These are phyloP conservation scores for Ehretia macrophylla DNA, from an alignment of 257 asterid species.

Conservation along the genomic window DNA sequence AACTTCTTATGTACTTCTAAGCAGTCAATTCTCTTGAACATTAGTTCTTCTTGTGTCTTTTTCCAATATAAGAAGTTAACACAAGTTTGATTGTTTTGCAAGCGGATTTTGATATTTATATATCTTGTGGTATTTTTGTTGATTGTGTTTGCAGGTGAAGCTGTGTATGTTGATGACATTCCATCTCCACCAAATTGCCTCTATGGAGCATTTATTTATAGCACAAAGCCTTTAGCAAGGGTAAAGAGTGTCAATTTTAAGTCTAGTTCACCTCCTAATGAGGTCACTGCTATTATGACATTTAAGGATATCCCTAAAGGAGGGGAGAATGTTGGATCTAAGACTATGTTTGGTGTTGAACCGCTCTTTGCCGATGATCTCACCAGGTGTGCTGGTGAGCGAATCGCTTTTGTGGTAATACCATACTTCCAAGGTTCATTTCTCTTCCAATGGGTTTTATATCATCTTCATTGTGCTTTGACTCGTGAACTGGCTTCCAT, in stretches of 20 bases:
- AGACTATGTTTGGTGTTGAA: slow-evolving; percentile 37
- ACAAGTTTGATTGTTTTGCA: too few relatives aligned
- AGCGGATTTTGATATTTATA: background rate
- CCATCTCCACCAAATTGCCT: slow-evolving; percentile 68
- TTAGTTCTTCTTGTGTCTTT: background rate
- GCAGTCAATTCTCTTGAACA: too few relatives aligned
- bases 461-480: background rate
- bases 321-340: slow-evolving; percentile 53
- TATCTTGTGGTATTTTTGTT: background rate
- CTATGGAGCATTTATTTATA: slow-evolving; percentile 59
- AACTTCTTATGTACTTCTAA: too few relatives aligned
- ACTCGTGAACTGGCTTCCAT: slow-evolving; percentile 26
- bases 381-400: slow-evolving; percentile 57
- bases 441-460: background rate
- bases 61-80: background rate
- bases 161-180: slow-evolving; percentile 69
- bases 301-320: slow-evolving; percentile 56
- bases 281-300: slow-evolving; percentile 38
- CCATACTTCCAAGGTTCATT: background rate
- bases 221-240: slow-evolving; percentile 56
- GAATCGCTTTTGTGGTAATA: slow-evolving; percentile 63
- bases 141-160: slow-evolving; percentile 49
- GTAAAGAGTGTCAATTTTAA: slow-evolving; percentile 41
- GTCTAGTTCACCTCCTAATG: slow-evolving; percentile 25
- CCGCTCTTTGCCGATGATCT: slow-evolving; percentile 57